Evolutionary conservation across 208 protist species (phyloP), one percentile per base, ranked within the genome.

Genomic region (Angomonas ambiguus): DNA sequence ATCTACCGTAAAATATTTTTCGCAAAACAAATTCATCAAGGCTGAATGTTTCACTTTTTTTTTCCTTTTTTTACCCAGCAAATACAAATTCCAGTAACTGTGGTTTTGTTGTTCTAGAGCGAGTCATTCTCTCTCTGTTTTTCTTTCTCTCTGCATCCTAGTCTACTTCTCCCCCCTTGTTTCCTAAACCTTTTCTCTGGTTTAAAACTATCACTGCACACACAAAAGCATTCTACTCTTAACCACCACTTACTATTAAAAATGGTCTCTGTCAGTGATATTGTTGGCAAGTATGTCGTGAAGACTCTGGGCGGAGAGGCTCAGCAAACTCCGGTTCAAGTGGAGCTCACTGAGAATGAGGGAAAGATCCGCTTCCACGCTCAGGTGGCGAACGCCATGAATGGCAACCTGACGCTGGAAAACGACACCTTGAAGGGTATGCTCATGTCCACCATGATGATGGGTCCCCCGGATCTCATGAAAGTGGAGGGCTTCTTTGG

Each of bases 381-480:
- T 2, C 20, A 59, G 53, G 53, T 59, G 53, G 53, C 53, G 3
- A 59, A 59, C 22, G 16, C 20, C 4, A n/a, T 59, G 10, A 59
- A 59, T 28, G 53, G 53, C 53, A 59, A 2, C 24, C 22, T 5
- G 4, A 59, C 22, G 27, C 22, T 59, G 4, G 22, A 22, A 1
- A 28, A 59, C 22, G 53, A 28, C 3, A 31, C 20, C 27, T 30
- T 33, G 5, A 59, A 59, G 53, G 53, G 53, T 4, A 10, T 31
- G 53, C 10, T 59, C 4, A 59, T 59, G 53, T 59, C 53, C 24
- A 59, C 53, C 3, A 22, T 22, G 27, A 59, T 59, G 53, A 59
- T 59, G 53, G 53, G 10, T 10, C 53, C 53, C 11, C 53, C 53
- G 3, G 53, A 20, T 31, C 53, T 59, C 53, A 31, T 59, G 53